Conservation (phyloP, 352 stramenopile species). For the Achlya hypogyna region DNA sequence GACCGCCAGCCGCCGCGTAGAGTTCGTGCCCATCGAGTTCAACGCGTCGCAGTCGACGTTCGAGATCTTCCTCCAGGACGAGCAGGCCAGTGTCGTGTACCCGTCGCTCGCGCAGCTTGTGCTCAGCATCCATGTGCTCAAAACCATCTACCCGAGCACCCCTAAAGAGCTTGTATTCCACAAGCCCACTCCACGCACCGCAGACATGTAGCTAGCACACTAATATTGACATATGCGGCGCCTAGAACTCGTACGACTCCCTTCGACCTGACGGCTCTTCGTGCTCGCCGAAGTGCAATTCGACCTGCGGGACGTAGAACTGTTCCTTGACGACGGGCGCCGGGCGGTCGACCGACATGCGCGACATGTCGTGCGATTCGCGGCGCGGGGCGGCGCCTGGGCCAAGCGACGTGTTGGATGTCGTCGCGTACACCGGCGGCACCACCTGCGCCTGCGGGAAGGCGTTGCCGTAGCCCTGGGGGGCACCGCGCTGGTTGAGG, state of each 20-base stretch:
- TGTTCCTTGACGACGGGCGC: slow-evolving; percentile 10
- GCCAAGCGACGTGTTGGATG: neutral
- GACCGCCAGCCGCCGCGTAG: slow-evolving; percentile 43
- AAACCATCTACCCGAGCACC: slow-evolving; percentile 70
- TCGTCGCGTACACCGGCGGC: neutral
- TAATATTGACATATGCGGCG: too few species aligned
- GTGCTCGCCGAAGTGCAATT: neutral
- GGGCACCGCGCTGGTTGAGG: neutral
- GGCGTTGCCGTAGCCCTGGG: neutral
- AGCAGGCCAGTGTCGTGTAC: slow-evolving; percentile 40
- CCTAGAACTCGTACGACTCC: slow-evolving; percentile 21
- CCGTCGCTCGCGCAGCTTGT: slow-evolving; percentile 58
- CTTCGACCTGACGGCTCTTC: slow-evolving; percentile 1
- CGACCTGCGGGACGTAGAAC: slow-evolving; percentile 13
- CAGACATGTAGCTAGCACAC: too few species aligned
- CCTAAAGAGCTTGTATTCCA: slow-evolving; percentile 59
- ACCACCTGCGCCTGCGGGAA: neutral
- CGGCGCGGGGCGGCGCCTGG: neutral
- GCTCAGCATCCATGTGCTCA: slow-evolving; percentile 66
- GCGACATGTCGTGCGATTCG: neutral
- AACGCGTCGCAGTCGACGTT: slow-evolving; percentile 32
- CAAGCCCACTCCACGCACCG: too few species aligned
- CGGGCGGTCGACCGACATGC: neutral
- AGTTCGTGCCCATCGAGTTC: slow-evolving; percentile 69
- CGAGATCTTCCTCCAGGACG: slow-evolving; percentile 53